Evolutionary conservation across 768 basidiomycete genomes (phyloP).

Genomic region (Gelatoporia subvermispora): DNA sequence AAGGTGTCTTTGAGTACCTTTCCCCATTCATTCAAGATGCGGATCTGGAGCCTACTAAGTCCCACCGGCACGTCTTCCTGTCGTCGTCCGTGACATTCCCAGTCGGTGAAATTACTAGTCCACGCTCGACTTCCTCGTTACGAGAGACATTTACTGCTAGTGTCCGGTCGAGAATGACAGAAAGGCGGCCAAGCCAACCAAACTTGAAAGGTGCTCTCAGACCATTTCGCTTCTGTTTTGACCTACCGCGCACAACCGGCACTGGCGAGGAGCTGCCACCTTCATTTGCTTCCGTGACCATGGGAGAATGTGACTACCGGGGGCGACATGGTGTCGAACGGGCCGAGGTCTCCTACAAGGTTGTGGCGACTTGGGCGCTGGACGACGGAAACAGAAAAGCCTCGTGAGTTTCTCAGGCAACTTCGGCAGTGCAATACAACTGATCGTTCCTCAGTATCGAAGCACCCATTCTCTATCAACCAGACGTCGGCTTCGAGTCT

Average conservation of each 20-base stretch:
- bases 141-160: slow-evolving; percentile 24
- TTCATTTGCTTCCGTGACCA: slow-evolving; percentile 42
- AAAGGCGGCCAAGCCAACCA: slow-evolving; percentile 16
- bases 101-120: slow-evolving; percentile 16
- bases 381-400: slow-evolving; percentile 39
- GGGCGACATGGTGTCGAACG: slow-evolving; percentile 28
- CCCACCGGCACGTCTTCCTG: slow-evolving; percentile 26
- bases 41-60: slow-evolving; percentile 7
- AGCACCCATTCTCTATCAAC: slow-evolving; percentile 58
- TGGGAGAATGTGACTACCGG: slow-evolving; percentile 22
- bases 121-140: slow-evolving; percentile 18
- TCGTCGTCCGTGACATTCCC: slow-evolving; percentile 15
- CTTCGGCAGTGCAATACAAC: not conserved
- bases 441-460: slow-evolving; percentile 43
- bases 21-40: slow-evolving; percentile 21
- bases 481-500: slow-evolving; percentile 56
- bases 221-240: slow-evolving; percentile 47
- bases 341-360: slow-evolving; percentile 46
- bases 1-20: slow-evolving; percentile 53
- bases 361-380: slow-evolving; percentile 58
- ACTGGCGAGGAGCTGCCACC: slow-evolving; percentile 59
- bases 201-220: slow-evolving; percentile 11
- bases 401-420: slow-evolving; percentile 37
- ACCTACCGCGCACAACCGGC: slow-evolving; percentile 45
- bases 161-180: slow-evolving; percentile 13